phyloP scores from a whole-genome alignment of 2,329 filamentous ascomycete species.

The Didymella sp. region DNA sequence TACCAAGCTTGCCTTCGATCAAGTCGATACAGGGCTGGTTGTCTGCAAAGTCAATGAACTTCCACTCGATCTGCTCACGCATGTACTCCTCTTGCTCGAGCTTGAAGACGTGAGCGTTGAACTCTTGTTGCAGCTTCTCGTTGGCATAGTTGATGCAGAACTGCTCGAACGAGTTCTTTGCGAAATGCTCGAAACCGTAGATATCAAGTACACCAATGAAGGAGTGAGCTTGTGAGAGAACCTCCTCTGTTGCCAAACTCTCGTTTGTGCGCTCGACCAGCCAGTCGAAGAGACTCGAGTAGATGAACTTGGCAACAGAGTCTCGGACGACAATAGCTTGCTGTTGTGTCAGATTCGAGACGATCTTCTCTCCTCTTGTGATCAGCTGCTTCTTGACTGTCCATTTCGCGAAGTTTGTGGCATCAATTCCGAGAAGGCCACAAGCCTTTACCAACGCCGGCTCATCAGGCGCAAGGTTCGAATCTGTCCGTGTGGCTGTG shows the following conservation, averaged over 20 bases:
- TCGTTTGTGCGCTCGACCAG: constrained; percentile 96
- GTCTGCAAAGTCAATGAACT: constrained; percentile 98
- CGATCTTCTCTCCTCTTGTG: constrained; percentile 96
- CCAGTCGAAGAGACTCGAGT: constrained; percentile 98
- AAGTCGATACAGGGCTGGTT: constrained; percentile 99
- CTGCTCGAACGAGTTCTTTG: constrained; percentile 99
- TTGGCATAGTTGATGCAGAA: constrained; percentile 99
- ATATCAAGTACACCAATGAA: constrained; percentile 99
- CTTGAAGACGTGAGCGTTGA: constrained; percentile 99
- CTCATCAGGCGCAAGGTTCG: constrained; percentile 79
- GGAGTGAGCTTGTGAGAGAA: constrained; percentile 79
- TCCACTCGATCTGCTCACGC: constrained; percentile 97
- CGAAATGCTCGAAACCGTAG: constrained; percentile 98
- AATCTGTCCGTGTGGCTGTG: constrained; percentile 85
- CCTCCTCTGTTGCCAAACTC: constrained; percentile 86
- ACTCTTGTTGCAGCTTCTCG: constrained; percentile 98
- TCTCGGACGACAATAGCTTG: constrained; percentile 94
- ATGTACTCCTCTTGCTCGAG: constrained; percentile 98
- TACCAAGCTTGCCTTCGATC: constrained; percentile 95
- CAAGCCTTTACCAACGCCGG: constrained; percentile 83
- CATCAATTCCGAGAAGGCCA: constrained; percentile 84
- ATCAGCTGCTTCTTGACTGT: constrained; percentile 98
- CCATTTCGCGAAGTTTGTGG: constrained; percentile 90
- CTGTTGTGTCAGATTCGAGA: constrained; percentile 90
- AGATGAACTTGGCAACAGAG: constrained; percentile 98